Evolutionary conservation across 148 eudicot species (phyloP).

Genomic region (Camellia lanceoleosa): DNA sequence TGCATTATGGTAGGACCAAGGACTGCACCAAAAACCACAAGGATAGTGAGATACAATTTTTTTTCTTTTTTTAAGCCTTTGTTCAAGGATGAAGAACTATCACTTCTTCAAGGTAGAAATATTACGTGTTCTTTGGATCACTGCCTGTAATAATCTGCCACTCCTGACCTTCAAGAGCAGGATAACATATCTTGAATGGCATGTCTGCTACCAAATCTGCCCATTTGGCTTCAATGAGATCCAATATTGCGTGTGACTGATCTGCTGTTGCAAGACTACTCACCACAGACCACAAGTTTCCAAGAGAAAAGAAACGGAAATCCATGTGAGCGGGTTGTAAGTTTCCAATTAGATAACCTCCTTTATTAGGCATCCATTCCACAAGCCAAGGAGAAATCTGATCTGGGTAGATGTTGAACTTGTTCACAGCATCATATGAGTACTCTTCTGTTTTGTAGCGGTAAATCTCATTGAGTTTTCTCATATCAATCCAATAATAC

Average conservation of each 20-base stretch:
- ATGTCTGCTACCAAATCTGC: constrained; percentile 51
- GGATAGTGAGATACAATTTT: neutral
- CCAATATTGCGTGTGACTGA: constrained; percentile 62
- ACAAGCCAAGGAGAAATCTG: constrained; percentile 62
- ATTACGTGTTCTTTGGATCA: constrained; percentile 62
- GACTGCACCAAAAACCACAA: constrained; percentile 36
- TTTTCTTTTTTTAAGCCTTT: no score
- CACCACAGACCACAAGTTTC: constrained; percentile 58
- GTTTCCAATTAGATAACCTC: constrained; percentile 63
- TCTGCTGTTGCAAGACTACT: constrained; percentile 50
- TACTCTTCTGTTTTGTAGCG: constrained; percentile 67
- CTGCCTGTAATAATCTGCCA: constrained; percentile 65
- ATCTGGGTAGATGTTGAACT: constrained; percentile 68
- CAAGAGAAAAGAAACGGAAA: constrained; percentile 59
- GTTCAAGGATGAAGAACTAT: neutral
- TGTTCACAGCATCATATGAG: constrained; percentile 61
- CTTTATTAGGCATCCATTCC: constrained; percentile 59
- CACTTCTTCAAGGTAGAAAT: constrained; percentile 6
- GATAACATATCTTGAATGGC: constrained; percentile 66
- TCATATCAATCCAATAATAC: no score
- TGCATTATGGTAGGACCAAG: constrained; percentile 72
- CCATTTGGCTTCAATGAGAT: constrained; percentile 60
- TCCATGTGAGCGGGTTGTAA: constrained; percentile 66
- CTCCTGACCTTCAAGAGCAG: constrained; percentile 59
- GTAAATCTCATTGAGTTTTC: constrained; percentile 61